Percentiles rank a stretch among this genome's conserved stretches.
phyloP scores from a whole-genome alignment of 495 filamentous ascomycete genomes.

The Aspergillus carlsbadensis region DNA sequence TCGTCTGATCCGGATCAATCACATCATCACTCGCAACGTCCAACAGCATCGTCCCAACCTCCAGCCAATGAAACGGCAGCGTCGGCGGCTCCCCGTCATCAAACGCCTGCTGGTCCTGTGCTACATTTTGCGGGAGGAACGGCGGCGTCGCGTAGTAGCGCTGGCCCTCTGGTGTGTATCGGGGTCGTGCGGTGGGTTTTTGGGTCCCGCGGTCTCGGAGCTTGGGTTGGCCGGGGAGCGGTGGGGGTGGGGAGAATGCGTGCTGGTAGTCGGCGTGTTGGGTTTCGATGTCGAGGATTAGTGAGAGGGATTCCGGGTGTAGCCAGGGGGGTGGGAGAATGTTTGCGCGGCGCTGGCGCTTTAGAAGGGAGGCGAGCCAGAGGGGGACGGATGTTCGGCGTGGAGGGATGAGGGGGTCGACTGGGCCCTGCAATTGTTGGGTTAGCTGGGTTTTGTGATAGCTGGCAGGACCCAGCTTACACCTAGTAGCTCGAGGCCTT shows the following conservation, averaged over 20 bases:
- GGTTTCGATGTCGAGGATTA: conserved; percentile 79
- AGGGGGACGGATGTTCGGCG: conserved; percentile 79
- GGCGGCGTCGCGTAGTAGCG: conserved; percentile 43
- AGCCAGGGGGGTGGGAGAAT: conserved; percentile 92
- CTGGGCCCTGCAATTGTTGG: conserved; percentile 61
- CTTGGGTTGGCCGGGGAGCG: conserved; percentile 50
- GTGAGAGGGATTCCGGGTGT: conserved; percentile 63
- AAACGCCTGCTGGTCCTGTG: conserved; percentile 24
- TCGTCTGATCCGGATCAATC: conserved; percentile 68
- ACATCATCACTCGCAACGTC: conserved; percentile 85
- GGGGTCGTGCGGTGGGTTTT: conserved; percentile 31
- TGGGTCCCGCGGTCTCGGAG: conserved; percentile 28
- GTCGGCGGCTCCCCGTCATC: conserved; percentile 43
- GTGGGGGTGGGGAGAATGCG: conserved; percentile 73
- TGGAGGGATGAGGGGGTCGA: conserved; percentile 73
- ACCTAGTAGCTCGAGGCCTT: conserved; percentile 77
- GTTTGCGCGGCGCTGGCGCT: conserved; percentile 91
- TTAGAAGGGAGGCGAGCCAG: conserved; percentile 96
- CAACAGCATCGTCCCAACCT: conserved; percentile 80
- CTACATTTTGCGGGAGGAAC: conserved; percentile 44
- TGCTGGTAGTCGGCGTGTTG: conserved; percentile 53
- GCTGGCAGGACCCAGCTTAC: conserved; percentile 51
- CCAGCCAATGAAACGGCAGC: conserved; percentile 92
- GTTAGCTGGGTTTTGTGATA: not conserved
- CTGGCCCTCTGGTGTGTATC: conserved; percentile 41